Conservation (phyloP, 1,284 basidiomycete genomes). For the Malassezia equina region DNA sequence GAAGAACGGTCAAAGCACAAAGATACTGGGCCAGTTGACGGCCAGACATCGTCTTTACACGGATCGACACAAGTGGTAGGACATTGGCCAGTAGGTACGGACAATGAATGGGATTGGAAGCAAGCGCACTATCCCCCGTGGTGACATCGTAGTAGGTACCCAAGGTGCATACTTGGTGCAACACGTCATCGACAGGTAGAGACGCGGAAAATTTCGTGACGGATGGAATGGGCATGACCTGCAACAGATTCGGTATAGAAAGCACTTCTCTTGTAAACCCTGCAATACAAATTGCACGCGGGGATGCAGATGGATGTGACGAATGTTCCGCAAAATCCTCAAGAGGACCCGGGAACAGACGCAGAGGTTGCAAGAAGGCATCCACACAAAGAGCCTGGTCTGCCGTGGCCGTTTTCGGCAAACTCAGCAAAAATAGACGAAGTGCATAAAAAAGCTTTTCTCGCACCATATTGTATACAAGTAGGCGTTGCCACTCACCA, state of each 20-base stretch:
- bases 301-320: neutral
- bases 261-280: neutral
- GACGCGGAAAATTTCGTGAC: constrained; percentile 27
- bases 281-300: neutral
- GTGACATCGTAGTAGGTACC: constrained; percentile 8
- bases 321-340: constrained; percentile 13
- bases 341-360: constrained; percentile 11
- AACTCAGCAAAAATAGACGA: constrained; percentile 18
- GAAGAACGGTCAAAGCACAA: constrained; percentile 27
- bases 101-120: constrained; percentile 10
- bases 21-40: constrained; percentile 28
- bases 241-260: constrained; percentile 2
- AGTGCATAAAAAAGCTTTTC: constrained; percentile 21
- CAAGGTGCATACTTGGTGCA: constrained; percentile 19
- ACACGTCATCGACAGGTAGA: constrained; percentile 27
- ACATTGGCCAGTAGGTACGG: constrained; percentile 33
- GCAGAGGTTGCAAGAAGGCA: constrained; percentile 19
- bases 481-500: neutral
- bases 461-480: constrained; percentile 1
- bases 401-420: constrained; percentile 19
- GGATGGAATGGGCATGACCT: constrained; percentile 17
- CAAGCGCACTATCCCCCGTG: constrained; percentile 3
- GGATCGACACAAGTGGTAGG: constrained; percentile 24
- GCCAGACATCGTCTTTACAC: constrained; percentile 22
- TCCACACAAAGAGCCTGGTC: constrained; percentile 15